These are phyloP conservation scores for Cryptosporidium sp. DNA, from an alignment of 169 alveolate genomes.

Conservation along the genomic window DNA sequence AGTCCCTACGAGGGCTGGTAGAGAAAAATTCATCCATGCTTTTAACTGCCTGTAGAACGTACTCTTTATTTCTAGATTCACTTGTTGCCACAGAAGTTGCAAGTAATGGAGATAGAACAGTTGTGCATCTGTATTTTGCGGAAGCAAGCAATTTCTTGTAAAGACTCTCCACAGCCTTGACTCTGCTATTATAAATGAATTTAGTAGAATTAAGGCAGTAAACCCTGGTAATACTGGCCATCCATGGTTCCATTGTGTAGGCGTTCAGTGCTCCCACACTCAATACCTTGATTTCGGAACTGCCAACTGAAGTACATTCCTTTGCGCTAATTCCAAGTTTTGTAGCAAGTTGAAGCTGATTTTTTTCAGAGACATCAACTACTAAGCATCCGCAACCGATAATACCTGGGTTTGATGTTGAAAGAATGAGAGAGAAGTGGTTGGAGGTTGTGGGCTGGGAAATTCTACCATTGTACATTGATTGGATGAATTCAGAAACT, in stretches of 20 bases:
- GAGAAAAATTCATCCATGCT: slow-evolving; percentile 33
- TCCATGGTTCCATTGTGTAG: slow-evolving; percentile 3
- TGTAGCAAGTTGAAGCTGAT: background rate
- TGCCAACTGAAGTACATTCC: slow-evolving; percentile 45
- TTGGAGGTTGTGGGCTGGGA: background rate
- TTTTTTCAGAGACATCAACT: slow-evolving; percentile 19
- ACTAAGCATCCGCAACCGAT: slow-evolving; percentile 51
- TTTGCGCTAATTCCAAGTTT: slow-evolving; percentile 3
- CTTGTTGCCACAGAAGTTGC: slow-evolving; percentile 5
- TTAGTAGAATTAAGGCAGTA: slow-evolving; percentile 25
- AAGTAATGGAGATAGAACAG: slow-evolving; percentile 36
- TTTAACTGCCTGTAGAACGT: slow-evolving; percentile 37
- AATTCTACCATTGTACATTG: slow-evolving; percentile 25
- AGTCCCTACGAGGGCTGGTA: slow-evolving; percentile 1
- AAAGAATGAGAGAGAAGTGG: slow-evolving; percentile 5
- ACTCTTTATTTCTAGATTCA: slow-evolving; percentile 30
- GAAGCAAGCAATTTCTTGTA: slow-evolving; percentile 43
- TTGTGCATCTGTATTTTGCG: slow-evolving; percentile 37
- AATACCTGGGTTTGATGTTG: slow-evolving; percentile 7
- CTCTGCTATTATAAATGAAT: slow-evolving; percentile 32
- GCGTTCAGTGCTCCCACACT: background rate
- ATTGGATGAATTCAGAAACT: slow-evolving; percentile 36
- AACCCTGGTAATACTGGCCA: background rate
- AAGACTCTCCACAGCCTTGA: background rate
- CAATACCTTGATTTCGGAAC: slow-evolving; percentile 45